phyloP scores from a whole-genome alignment of 2,329 filamentous ascomycete species.

The Aspergillus thermomutatus region DNA sequence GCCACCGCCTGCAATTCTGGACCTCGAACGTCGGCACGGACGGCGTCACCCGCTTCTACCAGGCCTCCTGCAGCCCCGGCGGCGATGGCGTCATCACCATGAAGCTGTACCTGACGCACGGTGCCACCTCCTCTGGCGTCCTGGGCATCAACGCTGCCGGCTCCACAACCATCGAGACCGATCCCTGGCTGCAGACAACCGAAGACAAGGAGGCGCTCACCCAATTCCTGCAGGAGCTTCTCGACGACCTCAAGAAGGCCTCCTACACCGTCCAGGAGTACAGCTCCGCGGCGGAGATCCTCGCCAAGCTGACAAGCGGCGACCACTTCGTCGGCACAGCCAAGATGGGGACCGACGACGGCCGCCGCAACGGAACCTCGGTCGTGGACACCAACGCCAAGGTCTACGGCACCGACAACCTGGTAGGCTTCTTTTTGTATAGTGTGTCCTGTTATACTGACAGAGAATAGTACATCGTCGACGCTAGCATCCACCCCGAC shows the following conservation, averaged over 20 bases:
- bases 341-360: slow-evolving; percentile 59
- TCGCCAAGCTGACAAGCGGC: slow-evolving; percentile 43
- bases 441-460: neutral
- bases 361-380: slow-evolving; percentile 51
- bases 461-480: slow-evolving; percentile 53
- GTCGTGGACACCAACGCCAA: slow-evolving; percentile 63
- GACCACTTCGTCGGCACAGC: slow-evolving; percentile 51
- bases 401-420: slow-evolving; percentile 66
- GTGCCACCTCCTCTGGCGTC: slow-evolving; percentile 16
- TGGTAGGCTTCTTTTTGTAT: slow-evolving; percentile 30
- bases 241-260: slow-evolving; percentile 12
- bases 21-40: slow-evolving; percentile 17
- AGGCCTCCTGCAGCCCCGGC: slow-evolving; percentile 17
- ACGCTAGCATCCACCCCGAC: slow-evolving; percentile 67
- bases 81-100: slow-evolving; percentile 13
- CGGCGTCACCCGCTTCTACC: slow-evolving; percentile 18
- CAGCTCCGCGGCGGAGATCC: slow-evolving; percentile 9
- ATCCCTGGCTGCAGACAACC: slow-evolving; percentile 14
- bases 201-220: slow-evolving; percentile 13
- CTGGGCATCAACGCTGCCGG: slow-evolving; percentile 13
- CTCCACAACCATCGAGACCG: slow-evolving; percentile 11
- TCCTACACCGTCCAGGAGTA: slow-evolving; percentile 12
- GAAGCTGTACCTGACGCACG: slow-evolving; percentile 20
- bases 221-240: slow-evolving; percentile 10
- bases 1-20: slow-evolving; percentile 21